These are phyloP conservation scores for Zymoseptoria tritici DNA, from an alignment of 2,329 filamentous ascomycete genomes.

Conservation along the genomic window DNA sequence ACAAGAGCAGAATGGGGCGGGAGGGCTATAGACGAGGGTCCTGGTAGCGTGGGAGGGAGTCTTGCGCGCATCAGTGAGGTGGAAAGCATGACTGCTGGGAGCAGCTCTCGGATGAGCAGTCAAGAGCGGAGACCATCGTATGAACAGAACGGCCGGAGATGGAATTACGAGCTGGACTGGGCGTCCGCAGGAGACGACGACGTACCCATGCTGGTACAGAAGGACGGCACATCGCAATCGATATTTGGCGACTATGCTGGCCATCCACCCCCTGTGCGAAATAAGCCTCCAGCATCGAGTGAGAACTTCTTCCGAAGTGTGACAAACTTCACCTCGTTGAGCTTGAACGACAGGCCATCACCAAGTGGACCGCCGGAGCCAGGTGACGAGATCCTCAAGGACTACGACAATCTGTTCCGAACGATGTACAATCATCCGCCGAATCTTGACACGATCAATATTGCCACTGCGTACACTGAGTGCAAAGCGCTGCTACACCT, in stretches of 20 bases:
- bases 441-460: constrained; percentile 73
- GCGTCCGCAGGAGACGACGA: constrained; percentile 62
- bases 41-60: constrained; percentile 5
- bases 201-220: constrained; percentile 81
- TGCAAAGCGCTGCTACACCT: constrained; percentile 83
- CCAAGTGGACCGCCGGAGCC: constrained; percentile 43
- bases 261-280: constrained; percentile 46
- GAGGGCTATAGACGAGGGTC: constrained; percentile 10
- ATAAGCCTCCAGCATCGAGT: constrained; percentile 56
- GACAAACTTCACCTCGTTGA: constrained; percentile 62
- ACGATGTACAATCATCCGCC: constrained; percentile 94
- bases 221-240: constrained; percentile 41
- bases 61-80: constrained; percentile 22
- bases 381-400: constrained; percentile 67
- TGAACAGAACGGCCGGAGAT: constrained; percentile 51
- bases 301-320: constrained; percentile 79
- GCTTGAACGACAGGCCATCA: constrained; percentile 40
- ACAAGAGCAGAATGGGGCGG: constrained; percentile 27
- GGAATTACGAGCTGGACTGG: constrained; percentile 83
- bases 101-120: constrained; percentile 34
- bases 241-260: constrained; percentile 35
- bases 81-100: constrained; percentile 22
- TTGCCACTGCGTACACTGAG: constrained; percentile 86
- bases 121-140: constrained; percentile 27
- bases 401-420: constrained; percentile 93